These are phyloP conservation scores for Pseudocercospora crystallina DNA, from an alignment of 2,329 filamentous ascomycete species.

Conservation along the genomic window DNA sequence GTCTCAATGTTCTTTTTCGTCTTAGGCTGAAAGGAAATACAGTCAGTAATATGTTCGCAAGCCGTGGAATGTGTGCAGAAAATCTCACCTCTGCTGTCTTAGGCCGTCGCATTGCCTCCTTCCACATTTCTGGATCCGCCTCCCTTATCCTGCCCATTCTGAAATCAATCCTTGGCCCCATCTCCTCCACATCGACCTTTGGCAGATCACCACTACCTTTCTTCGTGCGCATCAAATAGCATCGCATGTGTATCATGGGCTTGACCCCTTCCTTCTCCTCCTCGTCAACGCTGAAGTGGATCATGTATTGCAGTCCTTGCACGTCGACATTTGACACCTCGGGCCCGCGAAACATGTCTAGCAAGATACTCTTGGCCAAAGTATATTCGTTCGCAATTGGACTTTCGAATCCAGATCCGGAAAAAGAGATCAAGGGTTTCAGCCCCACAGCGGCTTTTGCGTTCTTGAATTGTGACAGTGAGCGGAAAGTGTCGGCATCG, in stretches of 20 bases:
- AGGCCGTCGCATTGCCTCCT: conserved; percentile 85
- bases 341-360: conserved; percentile 89
- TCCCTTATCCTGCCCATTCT: conserved; percentile 77
- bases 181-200: conserved; percentile 89
- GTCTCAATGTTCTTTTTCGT: conserved; percentile 97
- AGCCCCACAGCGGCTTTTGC: conserved; percentile 68
- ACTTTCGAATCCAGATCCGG: conserved; percentile 82
- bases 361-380: conserved; percentile 79
- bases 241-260: conserved; percentile 63
- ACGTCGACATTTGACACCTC: conserved; percentile 83
- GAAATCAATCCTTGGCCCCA: conserved; percentile 92
- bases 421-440: conserved; percentile 88
- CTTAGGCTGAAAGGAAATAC: conserved; percentile 45
- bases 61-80: too few relatives aligned
- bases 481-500: conserved; percentile 69
- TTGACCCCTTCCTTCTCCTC: conserved; percentile 45
- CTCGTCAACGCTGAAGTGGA: conserved; percentile 73
- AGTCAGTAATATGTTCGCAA: conserved; percentile 14
- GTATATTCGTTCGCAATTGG: conserved; percentile 77
- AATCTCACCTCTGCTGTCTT: conserved; percentile 67
- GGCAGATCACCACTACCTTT: conserved; percentile 78
- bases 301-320: conserved; percentile 87
- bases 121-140: conserved; percentile 75
- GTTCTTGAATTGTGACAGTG: conserved; percentile 70
- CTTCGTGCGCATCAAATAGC: conserved; percentile 84